Conservation (phyloP, 2,329 filamentous ascomycete genomes). For the Phialocephala subalpina region DNA sequence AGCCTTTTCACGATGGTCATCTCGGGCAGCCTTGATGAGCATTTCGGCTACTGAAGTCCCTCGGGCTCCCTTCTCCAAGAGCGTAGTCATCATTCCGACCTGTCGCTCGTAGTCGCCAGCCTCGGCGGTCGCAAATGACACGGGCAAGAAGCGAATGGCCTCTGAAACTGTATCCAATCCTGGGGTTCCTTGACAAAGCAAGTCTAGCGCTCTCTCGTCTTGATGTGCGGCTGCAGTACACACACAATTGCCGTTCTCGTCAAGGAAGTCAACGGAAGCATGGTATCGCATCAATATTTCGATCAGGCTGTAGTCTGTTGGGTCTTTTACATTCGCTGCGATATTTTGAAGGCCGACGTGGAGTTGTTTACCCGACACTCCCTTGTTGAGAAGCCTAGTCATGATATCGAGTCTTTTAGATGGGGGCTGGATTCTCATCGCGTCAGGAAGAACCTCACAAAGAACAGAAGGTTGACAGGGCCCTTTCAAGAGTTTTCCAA, state of each 20-base stretch:
- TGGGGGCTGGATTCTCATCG: conserved; percentile 13
- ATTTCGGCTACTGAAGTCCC: conserved; percentile 10
- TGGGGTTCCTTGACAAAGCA: conserved; percentile 13
- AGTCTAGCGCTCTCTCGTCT: conserved; percentile 12
- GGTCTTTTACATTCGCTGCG: conserved; percentile 9
- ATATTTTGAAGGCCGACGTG: conserved; percentile 13
- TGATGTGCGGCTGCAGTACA: conserved; percentile 10
- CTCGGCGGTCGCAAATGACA: conserved; percentile 11
- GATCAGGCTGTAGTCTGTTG: conserved; percentile 14
- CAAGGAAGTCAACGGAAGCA: conserved; percentile 13
- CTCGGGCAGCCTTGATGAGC: conserved; percentile 10
- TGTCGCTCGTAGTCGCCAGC: conserved; percentile 6
- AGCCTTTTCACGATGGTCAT: conserved; percentile 14
- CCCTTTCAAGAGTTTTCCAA: conserved; percentile 6
- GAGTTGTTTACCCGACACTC: conserved; percentile 9
- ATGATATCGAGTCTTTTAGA: conserved; percentile 13
- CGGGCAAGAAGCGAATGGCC: conserved; percentile 10
- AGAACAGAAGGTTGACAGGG: conserved; percentile 14
- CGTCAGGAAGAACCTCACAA: conserved; percentile 9
- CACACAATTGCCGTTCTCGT: conserved; percentile 16
- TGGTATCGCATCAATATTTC: conserved; percentile 14
- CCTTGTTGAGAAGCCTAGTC: conserved; percentile 13
- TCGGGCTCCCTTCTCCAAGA: conserved; percentile 13
- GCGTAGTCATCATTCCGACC: conserved; percentile 13
- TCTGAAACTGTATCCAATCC: conserved; percentile 12